A percentile compares a stretch with the other conserved stretches of the same genome.
phyloP scores from a whole-genome alignment of 1,284 basidiomycete genomes.

The Psilocybe mexicana region DNA sequence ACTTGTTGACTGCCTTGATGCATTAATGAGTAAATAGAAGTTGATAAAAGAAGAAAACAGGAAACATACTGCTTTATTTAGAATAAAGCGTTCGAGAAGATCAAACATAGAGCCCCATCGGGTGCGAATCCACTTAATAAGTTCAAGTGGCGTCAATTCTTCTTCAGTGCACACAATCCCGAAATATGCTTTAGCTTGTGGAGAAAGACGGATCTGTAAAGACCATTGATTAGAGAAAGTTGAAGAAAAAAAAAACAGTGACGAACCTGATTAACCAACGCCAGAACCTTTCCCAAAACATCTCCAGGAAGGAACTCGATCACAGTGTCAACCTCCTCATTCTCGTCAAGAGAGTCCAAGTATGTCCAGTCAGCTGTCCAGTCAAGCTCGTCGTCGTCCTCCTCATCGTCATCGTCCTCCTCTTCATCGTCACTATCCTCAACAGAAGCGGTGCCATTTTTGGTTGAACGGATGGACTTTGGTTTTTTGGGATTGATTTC shows the following conservation, averaged over 20 bases:
- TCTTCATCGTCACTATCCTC: neutral
- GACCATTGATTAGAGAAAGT: conserved; percentile 1
- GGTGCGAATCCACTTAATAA: conserved; percentile 25
- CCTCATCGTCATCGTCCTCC: neutral
- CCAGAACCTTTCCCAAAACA: conserved; percentile 24
- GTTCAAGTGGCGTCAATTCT: conserved; percentile 17
- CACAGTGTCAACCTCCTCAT: conserved; percentile 9
- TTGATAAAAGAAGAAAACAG: conserved; percentile 7
- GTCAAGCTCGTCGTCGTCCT: conserved; percentile 1
- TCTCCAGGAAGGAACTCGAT: conserved; percentile 22
- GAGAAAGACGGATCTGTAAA: conserved; percentile 23
- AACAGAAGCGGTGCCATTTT: neutral
- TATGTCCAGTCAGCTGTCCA: conserved; percentile 3
- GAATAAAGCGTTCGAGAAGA: conserved; percentile 17
- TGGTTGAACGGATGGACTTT: too few relatives aligned
- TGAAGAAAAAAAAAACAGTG: neutral
- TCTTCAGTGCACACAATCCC: conserved; percentile 17
- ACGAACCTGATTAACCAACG: conserved; percentile 26
- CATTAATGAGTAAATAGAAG: neutral
- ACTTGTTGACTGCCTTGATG: conserved; percentile 27
- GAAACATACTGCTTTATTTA: conserved; percentile 18
- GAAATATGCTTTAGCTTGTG: conserved; percentile 27
- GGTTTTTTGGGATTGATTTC: conserved; percentile 8
- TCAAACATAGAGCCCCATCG: conserved; percentile 27
- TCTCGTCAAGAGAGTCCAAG: neutral